Percentiles rank a stretch among this genome's conserved stretches.
Conservation (phyloP, 208 protist species). For the Angomonas ambiguus region DNA sequence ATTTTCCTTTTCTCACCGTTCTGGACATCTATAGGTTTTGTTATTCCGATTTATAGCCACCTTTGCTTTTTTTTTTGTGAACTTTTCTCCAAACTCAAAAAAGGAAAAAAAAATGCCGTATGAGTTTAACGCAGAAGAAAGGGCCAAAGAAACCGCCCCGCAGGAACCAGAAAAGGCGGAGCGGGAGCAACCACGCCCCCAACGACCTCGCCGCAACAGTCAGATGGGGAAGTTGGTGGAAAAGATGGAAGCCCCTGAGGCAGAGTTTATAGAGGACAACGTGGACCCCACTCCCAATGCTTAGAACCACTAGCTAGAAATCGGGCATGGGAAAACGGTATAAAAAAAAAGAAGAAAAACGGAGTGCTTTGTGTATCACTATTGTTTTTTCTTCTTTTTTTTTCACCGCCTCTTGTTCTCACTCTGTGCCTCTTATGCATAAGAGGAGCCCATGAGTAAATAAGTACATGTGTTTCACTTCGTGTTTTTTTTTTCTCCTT, state of each 20-base stretch:
- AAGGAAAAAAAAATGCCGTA: constrained; percentile 19
- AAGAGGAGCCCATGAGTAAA: too few relatives aligned
- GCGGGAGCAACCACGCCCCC: constrained; percentile 6
- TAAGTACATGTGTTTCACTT: background rate
- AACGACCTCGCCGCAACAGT: constrained; percentile 15
- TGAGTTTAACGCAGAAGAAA: constrained; percentile 22
- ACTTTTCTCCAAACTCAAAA: background rate
- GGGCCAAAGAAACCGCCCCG: background rate
- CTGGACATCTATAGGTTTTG: background rate
- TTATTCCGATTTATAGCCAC: background rate
- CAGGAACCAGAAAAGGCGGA: background rate
- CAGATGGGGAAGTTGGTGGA: constrained; percentile 15
- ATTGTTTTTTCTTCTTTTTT: background rate
- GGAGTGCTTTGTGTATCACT: background rate
- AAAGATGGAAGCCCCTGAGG: constrained; percentile 11
- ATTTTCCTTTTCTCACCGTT: background rate
- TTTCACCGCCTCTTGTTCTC: background rate
- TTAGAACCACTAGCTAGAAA: background rate
- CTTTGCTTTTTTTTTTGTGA: background rate
- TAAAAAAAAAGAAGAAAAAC: background rate
- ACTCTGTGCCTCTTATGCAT: too few relatives aligned
- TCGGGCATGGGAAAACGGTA: background rate
- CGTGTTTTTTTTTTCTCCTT: constrained; percentile 1
- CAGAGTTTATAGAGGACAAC: constrained; percentile 15
- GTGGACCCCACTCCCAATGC: constrained; percentile 8